Percentiles rank a stretch among this genome's conserved stretches.
Conservation (phyloP, 1,284 basidiomycete species). For the Garcileccinum viscosum region DNA sequence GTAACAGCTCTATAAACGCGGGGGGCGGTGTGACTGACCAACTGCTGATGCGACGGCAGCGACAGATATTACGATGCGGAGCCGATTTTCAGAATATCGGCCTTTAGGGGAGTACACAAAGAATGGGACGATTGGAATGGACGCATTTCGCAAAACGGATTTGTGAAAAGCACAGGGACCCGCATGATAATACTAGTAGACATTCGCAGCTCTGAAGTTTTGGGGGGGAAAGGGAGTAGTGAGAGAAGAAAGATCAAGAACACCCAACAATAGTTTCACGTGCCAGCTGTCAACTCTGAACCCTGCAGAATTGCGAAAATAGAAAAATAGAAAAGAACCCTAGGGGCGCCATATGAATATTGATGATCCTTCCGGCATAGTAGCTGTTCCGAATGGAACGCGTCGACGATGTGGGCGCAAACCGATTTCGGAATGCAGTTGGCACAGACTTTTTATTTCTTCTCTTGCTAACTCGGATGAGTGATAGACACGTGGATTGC, state of each 20-base stretch:
- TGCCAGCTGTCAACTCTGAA: background rate
- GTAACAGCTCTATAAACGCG: background rate
- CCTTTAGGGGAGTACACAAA: background rate
- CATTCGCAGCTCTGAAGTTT: background rate
- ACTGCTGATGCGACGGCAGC: background rate
- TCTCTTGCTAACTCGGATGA: background rate
- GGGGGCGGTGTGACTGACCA: background rate
- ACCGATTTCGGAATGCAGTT: constrained; percentile 20
- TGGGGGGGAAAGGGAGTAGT: background rate
- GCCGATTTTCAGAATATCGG: background rate
- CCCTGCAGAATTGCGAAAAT: background rate
- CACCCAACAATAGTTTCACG: background rate
- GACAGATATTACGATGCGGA: background rate
- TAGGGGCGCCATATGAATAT: background rate
- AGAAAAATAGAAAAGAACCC: background rate
- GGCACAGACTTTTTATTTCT: background rate
- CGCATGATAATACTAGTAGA: background rate
- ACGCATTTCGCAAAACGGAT: background rate
- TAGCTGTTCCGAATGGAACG: constrained; percentile 7
- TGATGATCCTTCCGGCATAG: constrained; percentile 36
- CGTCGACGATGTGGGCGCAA: constrained; percentile 17
- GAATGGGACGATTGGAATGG: background rate
- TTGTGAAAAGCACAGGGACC: background rate
- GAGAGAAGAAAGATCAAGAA: background rate
- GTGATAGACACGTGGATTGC: background rate